Base-by-base conservation (phyloP, 2,329 filamentous ascomycete genomes). In the Fusarium pseudonygamai region DNA sequence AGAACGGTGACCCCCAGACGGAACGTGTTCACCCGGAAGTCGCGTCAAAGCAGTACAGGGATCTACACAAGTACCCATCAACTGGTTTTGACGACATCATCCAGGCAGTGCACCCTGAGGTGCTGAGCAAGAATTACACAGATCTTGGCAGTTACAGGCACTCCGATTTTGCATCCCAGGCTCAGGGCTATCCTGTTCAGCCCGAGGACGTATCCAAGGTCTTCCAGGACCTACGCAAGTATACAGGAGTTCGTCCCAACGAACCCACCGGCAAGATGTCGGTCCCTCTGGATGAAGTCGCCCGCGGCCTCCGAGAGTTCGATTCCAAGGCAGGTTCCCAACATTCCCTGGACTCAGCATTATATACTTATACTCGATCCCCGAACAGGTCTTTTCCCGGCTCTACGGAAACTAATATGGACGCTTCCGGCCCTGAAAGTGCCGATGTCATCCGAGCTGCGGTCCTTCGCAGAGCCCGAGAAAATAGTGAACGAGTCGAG, bases 61-160 rank as follows among this genome's bases (percentile, higher is more conserved):
- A 84, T 49, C 75, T 83, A 20, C 55, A 73, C 20, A 71, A 77
- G 28, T 83, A 83, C 49, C 77, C 79, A 7, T 59, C 69, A 16
- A 72, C 73, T n/a, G 79, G 80, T 13, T 81, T 75, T 37, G 78
- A 80, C 57, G 80, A 82, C 63, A 70, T 72, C 7, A 42, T 64
- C 7, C 65, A 72, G 47, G 75, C 68, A 6, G 63, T 79, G n/a
- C 81, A 82, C n/a, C 78, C 82, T 15, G 83, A 84, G 67, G 82
- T 83, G 66, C 69, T 79, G 49, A 80, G 80, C 32, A 84, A 84
- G 62, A 71, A 78, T 11, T 84, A 85, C 47, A 77, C 80, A 14
- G 85, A 87, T 60, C 79, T 87, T 56, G 78, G 79, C 59, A 78
- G 82, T 62, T 87, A 87, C 69, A 74, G 75, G n/a, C 75, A 77